Evolutionary conservation across 1,284 basidiomycete species (phyloP).

Genomic region (Heterobasidion irregulare): DNA sequence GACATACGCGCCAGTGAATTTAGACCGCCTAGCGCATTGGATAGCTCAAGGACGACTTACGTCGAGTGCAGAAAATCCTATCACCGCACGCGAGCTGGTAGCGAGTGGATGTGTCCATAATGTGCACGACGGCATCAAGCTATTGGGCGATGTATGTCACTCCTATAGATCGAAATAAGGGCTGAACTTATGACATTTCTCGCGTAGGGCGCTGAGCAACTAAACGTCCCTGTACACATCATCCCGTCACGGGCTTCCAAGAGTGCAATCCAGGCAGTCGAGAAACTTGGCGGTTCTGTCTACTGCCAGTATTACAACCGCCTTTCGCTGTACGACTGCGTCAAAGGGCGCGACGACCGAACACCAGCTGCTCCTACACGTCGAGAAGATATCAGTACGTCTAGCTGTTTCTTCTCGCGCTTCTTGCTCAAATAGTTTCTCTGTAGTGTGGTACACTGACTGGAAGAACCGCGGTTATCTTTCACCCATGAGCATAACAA

Average conservation of each 20-base stretch:
- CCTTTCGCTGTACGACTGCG: constrained; percentile 74
- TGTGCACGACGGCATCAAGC: constrained; percentile 85
- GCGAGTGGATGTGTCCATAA: constrained; percentile 85
- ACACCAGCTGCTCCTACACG: constrained; percentile 74
- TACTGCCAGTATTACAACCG: constrained; percentile 92
- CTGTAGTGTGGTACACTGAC: constrained; percentile 69
- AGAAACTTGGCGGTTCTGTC: constrained; percentile 76
- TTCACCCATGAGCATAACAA: constrained; percentile 44
- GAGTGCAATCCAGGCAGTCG: constrained; percentile 80
- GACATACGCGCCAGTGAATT: constrained; percentile 77
- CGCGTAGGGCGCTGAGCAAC: constrained; percentile 52
- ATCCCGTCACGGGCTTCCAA: constrained; percentile 82
- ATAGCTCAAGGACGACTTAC: constrained; percentile 79
- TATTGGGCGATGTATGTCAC: constrained; percentile 71
- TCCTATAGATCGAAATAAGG: not conserved
- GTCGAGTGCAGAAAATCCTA: constrained; percentile 75
- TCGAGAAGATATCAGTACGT: constrained; percentile 77
- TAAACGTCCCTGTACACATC: constrained; percentile 75
- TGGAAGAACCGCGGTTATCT: constrained; percentile 69
- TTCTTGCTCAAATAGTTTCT: not conserved
- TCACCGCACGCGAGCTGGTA: constrained; percentile 83
- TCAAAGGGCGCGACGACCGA: constrained; percentile 66
- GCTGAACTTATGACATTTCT: not conserved
- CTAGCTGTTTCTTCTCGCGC: not conserved
- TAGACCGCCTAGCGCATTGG: constrained; percentile 88